These are phyloP conservation scores for Neurospora sp. DNA, from an alignment of 495 filamentous ascomycete species.

Conservation along the genomic window DNA sequence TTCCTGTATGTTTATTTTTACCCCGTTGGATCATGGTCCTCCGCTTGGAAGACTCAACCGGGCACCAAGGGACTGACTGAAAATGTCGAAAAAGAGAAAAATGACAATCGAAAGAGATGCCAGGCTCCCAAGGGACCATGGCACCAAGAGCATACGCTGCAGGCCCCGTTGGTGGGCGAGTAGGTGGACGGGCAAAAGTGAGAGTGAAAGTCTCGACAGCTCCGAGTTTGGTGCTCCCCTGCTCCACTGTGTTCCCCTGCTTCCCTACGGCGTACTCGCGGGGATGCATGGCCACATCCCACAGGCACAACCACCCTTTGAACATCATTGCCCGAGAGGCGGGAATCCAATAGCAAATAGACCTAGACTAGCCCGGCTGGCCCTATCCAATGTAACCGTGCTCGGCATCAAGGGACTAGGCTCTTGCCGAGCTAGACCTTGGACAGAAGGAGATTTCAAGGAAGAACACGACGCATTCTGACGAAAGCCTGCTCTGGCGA, in stretches of 20 bases:
- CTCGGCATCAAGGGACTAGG: background rate
- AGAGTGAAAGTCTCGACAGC: background rate
- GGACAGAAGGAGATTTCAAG: background rate
- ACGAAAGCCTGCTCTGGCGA: background rate
- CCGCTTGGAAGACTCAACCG: background rate
- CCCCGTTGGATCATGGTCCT: background rate
- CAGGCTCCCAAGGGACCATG: background rate
- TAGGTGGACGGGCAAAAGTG: background rate
- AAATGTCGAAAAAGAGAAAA: background rate
- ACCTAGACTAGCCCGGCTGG: background rate
- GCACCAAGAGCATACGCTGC: background rate
- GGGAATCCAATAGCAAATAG: constrained; percentile 11
- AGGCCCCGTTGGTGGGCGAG: background rate
- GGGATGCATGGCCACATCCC: constrained; percentile 7
- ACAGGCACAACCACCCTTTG: background rate
- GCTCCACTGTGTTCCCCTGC: constrained; percentile 6
- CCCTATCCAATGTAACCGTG: background rate
- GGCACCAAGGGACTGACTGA: background rate
- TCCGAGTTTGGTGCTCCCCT: background rate
- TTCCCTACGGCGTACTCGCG: background rate
- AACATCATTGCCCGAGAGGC: constrained; percentile 2
- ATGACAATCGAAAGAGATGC: background rate
- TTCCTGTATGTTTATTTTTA: background rate
- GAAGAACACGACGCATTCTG: background rate
- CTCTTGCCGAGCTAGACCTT: background rate